Percentiles rank a stretch among this genome's conserved stretches.
These are phyloP conservation scores for Colletotrichum scovillei DNA, from an alignment of 2,329 filamentous ascomycete species.

Conservation along the genomic window DNA sequence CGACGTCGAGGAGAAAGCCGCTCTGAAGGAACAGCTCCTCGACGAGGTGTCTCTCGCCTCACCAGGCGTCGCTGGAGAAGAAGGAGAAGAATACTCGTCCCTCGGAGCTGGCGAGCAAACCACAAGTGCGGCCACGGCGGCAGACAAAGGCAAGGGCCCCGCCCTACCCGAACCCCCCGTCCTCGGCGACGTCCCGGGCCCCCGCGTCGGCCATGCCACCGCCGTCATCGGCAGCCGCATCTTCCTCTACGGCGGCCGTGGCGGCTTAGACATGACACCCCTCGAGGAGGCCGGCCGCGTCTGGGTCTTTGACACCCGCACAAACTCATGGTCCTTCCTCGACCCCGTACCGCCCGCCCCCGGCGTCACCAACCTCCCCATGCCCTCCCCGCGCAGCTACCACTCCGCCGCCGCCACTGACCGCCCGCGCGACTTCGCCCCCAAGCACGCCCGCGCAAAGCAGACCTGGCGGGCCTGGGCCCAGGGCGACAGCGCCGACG, in stretches of 20 bases:
- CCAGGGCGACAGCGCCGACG: constrained; percentile 63
- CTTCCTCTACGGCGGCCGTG: constrained; percentile 85
- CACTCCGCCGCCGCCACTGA: constrained; percentile 71
- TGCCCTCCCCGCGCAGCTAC: constrained; percentile 76
- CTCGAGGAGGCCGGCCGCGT: constrained; percentile 80
- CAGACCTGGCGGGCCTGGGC: constrained; percentile 67
- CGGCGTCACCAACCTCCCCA: constrained; percentile 50
- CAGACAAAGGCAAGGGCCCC: constrained; percentile 53
- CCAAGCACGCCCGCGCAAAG: constrained; percentile 46
- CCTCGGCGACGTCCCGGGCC: constrained; percentile 65
- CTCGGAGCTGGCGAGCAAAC: not conserved
- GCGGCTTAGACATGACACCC: constrained; percentile 74
- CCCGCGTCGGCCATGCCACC: constrained; percentile 80
- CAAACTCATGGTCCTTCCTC: constrained; percentile 73
- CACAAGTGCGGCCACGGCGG: constrained; percentile 26
- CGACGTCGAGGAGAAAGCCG: constrained; percentile 37
- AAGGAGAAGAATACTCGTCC: constrained; percentile 36
- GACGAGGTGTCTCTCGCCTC: constrained; percentile 55
- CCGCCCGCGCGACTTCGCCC: constrained; percentile 64
- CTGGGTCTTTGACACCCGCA: constrained; percentile 79
- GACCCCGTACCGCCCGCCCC: constrained; percentile 63
- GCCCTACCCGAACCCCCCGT: constrained; percentile 37
- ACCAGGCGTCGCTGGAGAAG: constrained; percentile 39
- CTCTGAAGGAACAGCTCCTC: constrained; percentile 48
- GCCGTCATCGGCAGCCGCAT: constrained; percentile 76